phyloP scores from a whole-genome alignment of 768 basidiomycete genomes.

The Boletus rubroflammeus region DNA sequence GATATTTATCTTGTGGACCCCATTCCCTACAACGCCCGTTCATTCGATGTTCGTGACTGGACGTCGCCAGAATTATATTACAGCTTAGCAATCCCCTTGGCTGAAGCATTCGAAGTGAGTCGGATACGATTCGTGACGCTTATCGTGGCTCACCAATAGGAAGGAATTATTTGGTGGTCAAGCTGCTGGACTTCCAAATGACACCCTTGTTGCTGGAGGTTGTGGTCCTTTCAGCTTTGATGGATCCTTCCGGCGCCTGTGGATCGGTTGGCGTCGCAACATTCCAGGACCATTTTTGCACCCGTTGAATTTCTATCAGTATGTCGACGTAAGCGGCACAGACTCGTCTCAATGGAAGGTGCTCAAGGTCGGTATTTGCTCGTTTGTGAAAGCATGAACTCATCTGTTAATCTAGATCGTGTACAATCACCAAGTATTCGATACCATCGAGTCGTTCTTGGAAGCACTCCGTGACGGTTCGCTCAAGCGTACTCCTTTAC shows the following conservation, averaged over 20 bases:
- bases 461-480: slow-evolving; percentile 52
- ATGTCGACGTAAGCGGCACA: slow-evolving; percentile 53
- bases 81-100: slow-evolving; percentile 34
- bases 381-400: neutral
- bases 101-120: slow-evolving; percentile 41
- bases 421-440: slow-evolving; percentile 58
- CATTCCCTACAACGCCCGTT: slow-evolving; percentile 55
- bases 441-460: slow-evolving; percentile 45
- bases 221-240: slow-evolving; percentile 57
- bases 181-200: slow-evolving; percentile 41
- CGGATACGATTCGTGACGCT: neutral
- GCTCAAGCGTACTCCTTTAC: slow-evolving; percentile 38
- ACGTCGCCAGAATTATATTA: slow-evolving; percentile 27
- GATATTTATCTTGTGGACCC: slow-evolving; percentile 51
- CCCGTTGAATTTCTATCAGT: slow-evolving; percentile 53
- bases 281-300: slow-evolving; percentile 51
- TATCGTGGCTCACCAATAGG: neutral
- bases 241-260: slow-evolving; percentile 53
- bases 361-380: slow-evolving; percentile 38
- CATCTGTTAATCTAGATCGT: slow-evolving; percentile 37
- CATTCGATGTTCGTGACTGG: slow-evolving; percentile 30
- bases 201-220: slow-evolving; percentile 46
- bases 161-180: slow-evolving; percentile 50
- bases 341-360: slow-evolving; percentile 50
- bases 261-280: slow-evolving; percentile 50